Conservation (phyloP, 2,329 filamentous ascomycete genomes). For the Pseudocercospora pini-densiflorae region DNA sequence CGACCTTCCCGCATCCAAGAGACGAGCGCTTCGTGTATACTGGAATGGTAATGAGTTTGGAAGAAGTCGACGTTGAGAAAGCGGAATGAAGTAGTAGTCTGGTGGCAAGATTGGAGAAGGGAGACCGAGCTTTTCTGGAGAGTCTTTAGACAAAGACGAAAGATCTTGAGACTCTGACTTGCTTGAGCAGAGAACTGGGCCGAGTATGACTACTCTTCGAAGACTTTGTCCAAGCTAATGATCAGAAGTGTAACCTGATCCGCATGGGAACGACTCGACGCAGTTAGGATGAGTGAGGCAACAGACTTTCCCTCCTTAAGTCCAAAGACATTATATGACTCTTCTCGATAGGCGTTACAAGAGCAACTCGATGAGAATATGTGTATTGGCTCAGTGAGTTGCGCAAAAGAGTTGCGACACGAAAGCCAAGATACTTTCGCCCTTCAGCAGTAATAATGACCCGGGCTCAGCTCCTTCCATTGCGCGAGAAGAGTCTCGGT, state of each 20-base stretch:
- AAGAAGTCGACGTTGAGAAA: background rate
- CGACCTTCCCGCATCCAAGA: background rate
- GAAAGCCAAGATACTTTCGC: too few species aligned
- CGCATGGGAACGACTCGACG: too few species aligned
- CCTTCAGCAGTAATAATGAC: too few species aligned
- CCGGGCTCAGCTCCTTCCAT: too few species aligned
- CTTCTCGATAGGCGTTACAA: too few species aligned
- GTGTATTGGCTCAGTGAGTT: too few species aligned
- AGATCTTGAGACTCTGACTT: background rate
- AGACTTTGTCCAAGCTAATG: background rate
- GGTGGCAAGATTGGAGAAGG: background rate
- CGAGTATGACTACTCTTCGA: background rate
- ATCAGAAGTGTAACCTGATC: background rate
- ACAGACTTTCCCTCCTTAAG: too few species aligned
- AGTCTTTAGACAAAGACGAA: background rate
- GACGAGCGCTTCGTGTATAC: background rate
- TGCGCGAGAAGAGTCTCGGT: too few species aligned
- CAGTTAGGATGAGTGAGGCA: too few species aligned
- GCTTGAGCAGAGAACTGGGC: background rate
- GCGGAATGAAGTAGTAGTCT: background rate
- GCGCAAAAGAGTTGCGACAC: too few species aligned
- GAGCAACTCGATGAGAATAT: too few species aligned
- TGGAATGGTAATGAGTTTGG: background rate
- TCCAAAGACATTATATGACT: too few species aligned
- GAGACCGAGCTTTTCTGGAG: background rate